Conservation (phyloP, 768 basidiomycete genomes). For the Hydnomerulius pinastri region DNA sequence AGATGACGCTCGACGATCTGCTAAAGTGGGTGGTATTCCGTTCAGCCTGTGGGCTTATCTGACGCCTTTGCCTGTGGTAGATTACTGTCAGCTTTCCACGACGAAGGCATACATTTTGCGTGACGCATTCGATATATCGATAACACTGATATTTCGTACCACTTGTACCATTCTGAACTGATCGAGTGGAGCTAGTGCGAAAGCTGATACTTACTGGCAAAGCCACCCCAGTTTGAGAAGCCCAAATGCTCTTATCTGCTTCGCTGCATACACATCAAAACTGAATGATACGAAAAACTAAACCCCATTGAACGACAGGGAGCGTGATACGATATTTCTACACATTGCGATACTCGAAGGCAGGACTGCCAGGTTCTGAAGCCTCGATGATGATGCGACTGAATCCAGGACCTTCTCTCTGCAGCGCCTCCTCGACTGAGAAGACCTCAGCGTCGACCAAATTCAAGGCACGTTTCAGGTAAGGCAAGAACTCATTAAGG, state of each 20-base stretch:
- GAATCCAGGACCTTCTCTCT: slow-evolving; percentile 57
- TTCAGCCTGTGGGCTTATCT: not conserved
- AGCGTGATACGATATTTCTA: slow-evolving; percentile 9
- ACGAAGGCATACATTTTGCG: slow-evolving; percentile 73
- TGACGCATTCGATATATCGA: too few species aligned
- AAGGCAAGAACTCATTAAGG: slow-evolving; percentile 69
- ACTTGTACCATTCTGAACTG: too few species aligned
- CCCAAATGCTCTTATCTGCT: too few species aligned
- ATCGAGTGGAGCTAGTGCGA: too few species aligned
- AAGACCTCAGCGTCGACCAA: slow-evolving; percentile 72
- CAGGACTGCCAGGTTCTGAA: slow-evolving; percentile 88
- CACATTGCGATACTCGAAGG: slow-evolving; percentile 87
- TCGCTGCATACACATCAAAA: too few species aligned
- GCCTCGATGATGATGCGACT: slow-evolving; percentile 70
- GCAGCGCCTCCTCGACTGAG: slow-evolving; percentile 66
- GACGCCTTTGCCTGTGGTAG: slow-evolving; percentile 36
- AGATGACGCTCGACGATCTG: slow-evolving; percentile 92
- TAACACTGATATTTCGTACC: too few species aligned
- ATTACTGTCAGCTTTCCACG: slow-evolving; percentile 72
- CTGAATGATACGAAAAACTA: not conserved
- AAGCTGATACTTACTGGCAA: too few species aligned
- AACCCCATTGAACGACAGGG: not conserved
- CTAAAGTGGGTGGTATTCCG: slow-evolving; percentile 61
- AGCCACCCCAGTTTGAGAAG: too few species aligned
- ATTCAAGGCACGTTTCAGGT: slow-evolving; percentile 76